phyloP scores from a whole-genome alignment of 306 rosid genomes.

The Dalbergia cochinchinensis region DNA sequence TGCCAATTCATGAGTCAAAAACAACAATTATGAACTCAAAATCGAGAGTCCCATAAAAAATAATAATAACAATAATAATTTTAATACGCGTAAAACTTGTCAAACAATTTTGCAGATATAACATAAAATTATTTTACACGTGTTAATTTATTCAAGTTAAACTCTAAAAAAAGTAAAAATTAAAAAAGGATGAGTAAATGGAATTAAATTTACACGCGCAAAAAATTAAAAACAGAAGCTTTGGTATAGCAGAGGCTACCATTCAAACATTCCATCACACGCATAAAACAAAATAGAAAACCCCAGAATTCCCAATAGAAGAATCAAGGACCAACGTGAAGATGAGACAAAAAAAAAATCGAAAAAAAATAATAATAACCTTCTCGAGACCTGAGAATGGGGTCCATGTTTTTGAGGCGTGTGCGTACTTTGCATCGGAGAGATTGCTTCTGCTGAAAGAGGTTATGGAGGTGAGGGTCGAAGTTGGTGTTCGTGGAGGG shows the following conservation, averaged over 20 bases:
- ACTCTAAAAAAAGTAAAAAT: too few species aligned
- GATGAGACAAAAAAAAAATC: too few species aligned
- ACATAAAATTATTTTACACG: too few species aligned
- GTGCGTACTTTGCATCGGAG: constrained; percentile 39
- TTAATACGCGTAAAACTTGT: background rate
- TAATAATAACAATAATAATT: too few species aligned
- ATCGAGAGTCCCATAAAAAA: background rate
- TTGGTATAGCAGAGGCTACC: background rate
- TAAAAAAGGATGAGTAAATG: background rate
- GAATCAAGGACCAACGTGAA: background rate
- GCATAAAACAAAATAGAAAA: background rate
- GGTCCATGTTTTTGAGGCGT: constrained; percentile 48
- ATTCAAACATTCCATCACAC: background rate
- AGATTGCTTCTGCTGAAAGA: constrained; percentile 42
- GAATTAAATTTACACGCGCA: background rate
- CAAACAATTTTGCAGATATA: too few species aligned
- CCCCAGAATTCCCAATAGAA: background rate
- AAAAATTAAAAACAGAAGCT: background rate
- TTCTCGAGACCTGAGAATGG: constrained; percentile 45
- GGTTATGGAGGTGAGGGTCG: constrained; percentile 39
- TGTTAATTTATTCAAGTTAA: too few species aligned
- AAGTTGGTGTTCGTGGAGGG: constrained; percentile 32
- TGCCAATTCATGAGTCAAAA: background rate
- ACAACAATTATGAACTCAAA: background rate
- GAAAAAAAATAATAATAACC: constrained; percentile 10